Evolutionary conservation across 352 stramenopile genomes (phyloP).

Genomic region (Phytophthora pinifolia): DNA sequence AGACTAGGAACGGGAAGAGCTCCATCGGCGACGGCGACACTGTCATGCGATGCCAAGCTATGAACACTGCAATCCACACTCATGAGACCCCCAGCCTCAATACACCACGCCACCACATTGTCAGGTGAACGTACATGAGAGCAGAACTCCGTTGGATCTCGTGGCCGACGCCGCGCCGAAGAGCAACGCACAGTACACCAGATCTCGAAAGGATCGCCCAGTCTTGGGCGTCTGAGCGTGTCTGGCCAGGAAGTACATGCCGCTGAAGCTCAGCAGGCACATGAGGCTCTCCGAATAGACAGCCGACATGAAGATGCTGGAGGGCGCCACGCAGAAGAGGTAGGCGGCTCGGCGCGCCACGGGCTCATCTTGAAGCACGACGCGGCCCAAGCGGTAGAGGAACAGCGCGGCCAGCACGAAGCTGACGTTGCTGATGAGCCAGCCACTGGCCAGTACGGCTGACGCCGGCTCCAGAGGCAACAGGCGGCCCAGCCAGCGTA

Average conservation of each 20-base stretch:
- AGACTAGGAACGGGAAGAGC: constrained; percentile 40
- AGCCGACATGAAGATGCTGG: constrained; percentile 82
- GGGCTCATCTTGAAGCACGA: constrained; percentile 57
- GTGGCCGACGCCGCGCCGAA: constrained; percentile 72
- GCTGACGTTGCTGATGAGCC: constrained; percentile 71
- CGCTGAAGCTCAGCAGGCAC: constrained; percentile 76
- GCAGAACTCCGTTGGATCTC: constrained; percentile 75
- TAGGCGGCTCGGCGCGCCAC: constrained; percentile 63
- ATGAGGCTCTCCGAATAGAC: constrained; percentile 86
- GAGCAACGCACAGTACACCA: constrained; percentile 42
- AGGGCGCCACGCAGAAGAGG: constrained; percentile 76
- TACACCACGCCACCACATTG: background rate
- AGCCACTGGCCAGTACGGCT: constrained; percentile 46
- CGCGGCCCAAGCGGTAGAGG: constrained; percentile 63
- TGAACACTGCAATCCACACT: constrained; percentile 50
- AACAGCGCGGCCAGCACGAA: constrained; percentile 71
- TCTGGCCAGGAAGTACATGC: constrained; percentile 66
- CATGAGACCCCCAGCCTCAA: background rate
- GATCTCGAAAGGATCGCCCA: constrained; percentile 27
- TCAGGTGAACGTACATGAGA: constrained; percentile 61
- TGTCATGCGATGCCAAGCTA: constrained; percentile 66
- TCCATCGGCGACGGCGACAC: constrained; percentile 47
- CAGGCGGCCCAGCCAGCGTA: constrained; percentile 30
- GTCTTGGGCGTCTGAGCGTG: constrained; percentile 13
- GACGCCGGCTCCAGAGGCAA: constrained; percentile 23